Evolutionary conservation across 1,284 basidiomycete genomes (phyloP), one percentile per base, ranked within the genome.

Genomic region (Vanrija humicola): DNA sequence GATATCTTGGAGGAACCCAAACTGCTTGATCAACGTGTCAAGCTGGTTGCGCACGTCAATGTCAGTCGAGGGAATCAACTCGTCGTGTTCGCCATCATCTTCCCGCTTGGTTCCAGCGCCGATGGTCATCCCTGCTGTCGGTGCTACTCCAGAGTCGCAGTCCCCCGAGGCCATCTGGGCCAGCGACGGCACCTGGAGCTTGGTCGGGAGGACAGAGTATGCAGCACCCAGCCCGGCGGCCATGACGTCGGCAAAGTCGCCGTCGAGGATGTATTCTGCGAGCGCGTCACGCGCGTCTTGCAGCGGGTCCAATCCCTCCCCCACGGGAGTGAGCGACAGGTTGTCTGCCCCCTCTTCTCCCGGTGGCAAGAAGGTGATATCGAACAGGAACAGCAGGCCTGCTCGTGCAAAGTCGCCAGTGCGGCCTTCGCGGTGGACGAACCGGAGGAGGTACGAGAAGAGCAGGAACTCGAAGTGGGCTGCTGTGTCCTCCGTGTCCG

Each of bases 241-340:
- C 46, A 98, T 83, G 2, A 98, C 94, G 59, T 98, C 93, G 16
- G 92, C 90, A 74, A 97, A 96, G 77, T 97, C 94, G 8, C 93
- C 92, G 67, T 96, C 90, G 16, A 96, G 82, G 48, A 98, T 90
- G 70, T 93, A 97, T 69, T 93, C 90, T 25, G 88, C 90, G 44
- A 93, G 80, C n/a, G 87, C 90, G 52, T 90, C 80, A 12, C 86
- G 86, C 5, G 89, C 89, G 66, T 92, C 89, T 28, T 84, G 84
- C 43, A 89, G 82, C 3, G 89, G 86, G 68, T 92, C 89, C 8
- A 40, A 38, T 3, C 75, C 71, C 14, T 63, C 62, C 6, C 56
- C 50, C 4, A 52, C 59, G 2, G 71, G 61, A 5, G 69, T 47
- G 25, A 59, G 49, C 3, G 54, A 25, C 3, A 71, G 54, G 28